Evolutionary conservation across 192 early-diverging fungal genomes (phyloP).

Genomic region (Coemansia sp.): DNA sequence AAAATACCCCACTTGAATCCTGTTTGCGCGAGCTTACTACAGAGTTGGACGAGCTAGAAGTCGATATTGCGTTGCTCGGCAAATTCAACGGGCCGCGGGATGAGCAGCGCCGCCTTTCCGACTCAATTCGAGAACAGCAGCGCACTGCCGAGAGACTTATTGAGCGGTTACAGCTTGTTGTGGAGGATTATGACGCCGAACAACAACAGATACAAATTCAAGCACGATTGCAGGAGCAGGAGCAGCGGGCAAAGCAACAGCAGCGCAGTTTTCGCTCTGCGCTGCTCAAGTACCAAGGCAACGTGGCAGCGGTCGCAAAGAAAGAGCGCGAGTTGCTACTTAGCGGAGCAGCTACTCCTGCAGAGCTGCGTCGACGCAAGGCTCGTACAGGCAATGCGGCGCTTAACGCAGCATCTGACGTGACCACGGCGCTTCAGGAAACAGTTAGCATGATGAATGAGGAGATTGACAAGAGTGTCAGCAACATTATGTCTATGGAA

Average conservation of each 20-base stretch:
- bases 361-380: conserved; percentile 47
- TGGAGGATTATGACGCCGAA: conserved; percentile 3
- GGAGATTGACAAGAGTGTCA: conserved; percentile 53
- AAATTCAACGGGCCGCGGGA: conserved; percentile 35
- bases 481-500: conserved; percentile 33
- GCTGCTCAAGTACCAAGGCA: conserved; percentile 31
- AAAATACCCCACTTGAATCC: conserved; percentile 1
- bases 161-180: conserved; percentile 13
- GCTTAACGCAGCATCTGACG: conserved; percentile 41
- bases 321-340: conserved; percentile 40
- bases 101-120: conserved; percentile 34
- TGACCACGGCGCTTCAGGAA: conserved; percentile 48
- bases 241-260: background rate
- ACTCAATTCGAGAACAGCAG: conserved; percentile 52
- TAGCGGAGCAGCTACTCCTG: conserved; percentile 40
- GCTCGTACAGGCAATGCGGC: conserved; percentile 30
- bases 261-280: conserved; percentile 38
- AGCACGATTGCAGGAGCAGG: background rate
- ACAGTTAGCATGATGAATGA: conserved; percentile 54
- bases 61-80: conserved; percentile 24
- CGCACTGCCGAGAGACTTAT: conserved; percentile 32
- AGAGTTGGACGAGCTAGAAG: conserved; percentile 38
- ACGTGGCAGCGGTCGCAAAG: conserved; percentile 17
- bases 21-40: conserved; percentile 16
- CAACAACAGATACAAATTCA: background rate